These are phyloP conservation scores for Ogataea methylovora DNA, from an alignment of 805 yeast genomes.

Conservation along the genomic window DNA sequence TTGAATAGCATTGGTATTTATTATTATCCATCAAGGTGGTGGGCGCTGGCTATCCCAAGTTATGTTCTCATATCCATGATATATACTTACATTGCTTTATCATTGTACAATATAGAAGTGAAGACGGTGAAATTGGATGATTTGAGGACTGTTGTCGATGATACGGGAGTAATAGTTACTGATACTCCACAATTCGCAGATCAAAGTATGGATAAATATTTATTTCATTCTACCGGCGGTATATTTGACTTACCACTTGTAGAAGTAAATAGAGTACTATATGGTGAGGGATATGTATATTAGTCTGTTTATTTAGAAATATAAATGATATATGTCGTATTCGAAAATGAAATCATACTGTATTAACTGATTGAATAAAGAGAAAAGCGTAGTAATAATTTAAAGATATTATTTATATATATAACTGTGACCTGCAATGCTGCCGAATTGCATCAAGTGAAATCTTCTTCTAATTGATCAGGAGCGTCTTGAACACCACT, in stretches of 20 bases:
- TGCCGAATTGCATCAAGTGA: conserved; percentile 19
- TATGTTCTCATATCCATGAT: conserved; percentile 63
- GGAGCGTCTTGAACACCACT: conserved; percentile 26
- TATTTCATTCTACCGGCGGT: conserved; percentile 65
- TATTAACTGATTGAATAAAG: no score
- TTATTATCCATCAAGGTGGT: conserved; percentile 84
- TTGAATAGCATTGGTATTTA: conserved; percentile 48
- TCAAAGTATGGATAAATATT: conserved; percentile 26
- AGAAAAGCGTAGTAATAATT: no score
- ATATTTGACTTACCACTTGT: conserved; percentile 80
- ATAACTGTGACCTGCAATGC: no score
- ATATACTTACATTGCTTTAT: conserved; percentile 63
- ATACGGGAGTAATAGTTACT: conserved; percentile 32
- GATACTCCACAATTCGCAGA: conserved; percentile 10
- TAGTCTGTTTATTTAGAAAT: no score
- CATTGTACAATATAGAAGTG: conserved; percentile 69
- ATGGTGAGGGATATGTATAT: conserved; percentile 22
- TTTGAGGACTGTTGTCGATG: conserved; percentile 61
- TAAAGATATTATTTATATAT: no score
- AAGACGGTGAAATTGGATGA: conserved; percentile 54
- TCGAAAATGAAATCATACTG: no score
- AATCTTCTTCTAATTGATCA: conserved; percentile 26
- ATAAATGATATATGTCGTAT: no score
- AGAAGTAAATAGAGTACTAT: conserved; percentile 59
- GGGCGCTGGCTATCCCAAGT: conserved; percentile 80